Base-by-base conservation (phyloP, 768 basidiomycete species). In the Agrocybe chaxingu region DNA sequence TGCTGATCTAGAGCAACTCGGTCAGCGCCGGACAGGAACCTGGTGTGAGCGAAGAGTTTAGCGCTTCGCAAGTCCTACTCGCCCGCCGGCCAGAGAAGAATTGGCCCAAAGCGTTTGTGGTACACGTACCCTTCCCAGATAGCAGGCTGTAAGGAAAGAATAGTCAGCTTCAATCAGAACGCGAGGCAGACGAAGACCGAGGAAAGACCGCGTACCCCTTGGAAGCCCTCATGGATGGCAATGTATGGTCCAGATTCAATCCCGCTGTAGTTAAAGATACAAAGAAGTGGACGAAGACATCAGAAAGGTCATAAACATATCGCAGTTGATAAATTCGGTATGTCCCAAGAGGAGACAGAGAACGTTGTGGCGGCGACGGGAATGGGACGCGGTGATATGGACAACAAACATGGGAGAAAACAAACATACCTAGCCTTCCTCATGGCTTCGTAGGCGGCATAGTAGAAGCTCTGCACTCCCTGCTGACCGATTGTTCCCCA, bases 1-100 rank as follows among this genome's bases (percentile, higher is more conserved):
- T 94, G 92, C 42, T 84, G 78, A 68, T 94, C 92, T 36, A 94
- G 66, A 32, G 78, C 74, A 54, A 84, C 66, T 48, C 93, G 83
- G 68, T 95, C 93, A 29, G 85, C 82, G 40, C 88, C 84, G 37
- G 79, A 66, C 48, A 93, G 68, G 75, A 89, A 93, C 48, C 82
- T 85, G 33, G 24, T 24, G 24, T 24, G 35, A 49, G 11, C 68
- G 33, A 42, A 52, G 13, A 9, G 5, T 46, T 47, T n/a, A 42
- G 40, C 36, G 33, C 47, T 50, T 55, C 42, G 54, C 32, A 36
- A 16, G 34, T 19, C 9, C n/a, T 47, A 53, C 32, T 13, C 29
- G 49, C n/a, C 39, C 1, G 32, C 13, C 19, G 34, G 42, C 38
- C 13, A 38, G 39, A 24, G 40, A 38, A 35, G 18, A 38, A 8